Evolutionary conservation across 495 filamentous ascomycete genomes (phyloP).

Genomic region (Neurospora discreta): DNA sequence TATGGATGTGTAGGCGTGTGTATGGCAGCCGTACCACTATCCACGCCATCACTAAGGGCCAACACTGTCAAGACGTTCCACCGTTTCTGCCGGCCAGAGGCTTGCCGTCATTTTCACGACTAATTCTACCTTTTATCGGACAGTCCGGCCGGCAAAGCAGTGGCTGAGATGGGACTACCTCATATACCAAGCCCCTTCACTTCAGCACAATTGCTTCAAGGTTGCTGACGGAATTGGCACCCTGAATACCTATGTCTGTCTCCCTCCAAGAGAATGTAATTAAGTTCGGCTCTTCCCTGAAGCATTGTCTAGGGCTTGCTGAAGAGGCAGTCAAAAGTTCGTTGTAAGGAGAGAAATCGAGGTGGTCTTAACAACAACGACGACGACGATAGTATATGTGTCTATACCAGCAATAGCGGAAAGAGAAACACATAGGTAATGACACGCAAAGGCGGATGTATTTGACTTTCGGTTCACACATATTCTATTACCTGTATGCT

Average conservation of each 20-base stretch:
- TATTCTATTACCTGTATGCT: too few relatives aligned
- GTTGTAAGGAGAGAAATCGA: neutral
- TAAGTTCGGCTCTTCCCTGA: neutral
- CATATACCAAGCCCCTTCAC: neutral
- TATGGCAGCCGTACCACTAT: neutral
- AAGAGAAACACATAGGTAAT: neutral
- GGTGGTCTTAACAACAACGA: neutral
- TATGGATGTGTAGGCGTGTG: too few relatives aligned
- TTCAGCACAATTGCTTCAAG: neutral
- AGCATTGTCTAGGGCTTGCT: neutral
- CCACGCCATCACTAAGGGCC: neutral
- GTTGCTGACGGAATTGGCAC: neutral
- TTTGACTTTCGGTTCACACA: too few relatives aligned
- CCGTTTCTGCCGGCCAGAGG: neutral
- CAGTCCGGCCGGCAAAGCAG: neutral
- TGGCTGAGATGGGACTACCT: neutral
- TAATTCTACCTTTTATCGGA: neutral
- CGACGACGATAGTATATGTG: neutral
- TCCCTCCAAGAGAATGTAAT: neutral
- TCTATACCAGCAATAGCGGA: neutral
- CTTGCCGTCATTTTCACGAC: neutral
- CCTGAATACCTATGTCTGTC: neutral
- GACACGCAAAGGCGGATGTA: neutral
- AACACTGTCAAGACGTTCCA: neutral
- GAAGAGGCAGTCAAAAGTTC: neutral